phyloP scores from a whole-genome alignment of 1,139 yeast genomes.

The Debaryomyces sp. region DNA sequence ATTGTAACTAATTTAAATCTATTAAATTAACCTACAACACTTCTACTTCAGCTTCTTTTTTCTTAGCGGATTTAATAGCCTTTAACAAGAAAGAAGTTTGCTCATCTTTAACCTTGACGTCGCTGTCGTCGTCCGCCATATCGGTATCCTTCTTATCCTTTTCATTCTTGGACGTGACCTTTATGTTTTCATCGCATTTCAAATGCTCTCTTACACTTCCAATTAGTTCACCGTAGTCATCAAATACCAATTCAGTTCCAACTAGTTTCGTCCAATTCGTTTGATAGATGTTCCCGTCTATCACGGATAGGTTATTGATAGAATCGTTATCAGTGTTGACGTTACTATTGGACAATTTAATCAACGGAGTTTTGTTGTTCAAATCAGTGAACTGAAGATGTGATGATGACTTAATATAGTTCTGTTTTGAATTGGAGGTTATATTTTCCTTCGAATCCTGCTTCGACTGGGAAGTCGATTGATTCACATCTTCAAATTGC shows the following conservation, averaged over 20 bases:
- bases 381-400: slow-evolving; percentile 45
- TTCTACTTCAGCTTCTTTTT: slow-evolving; percentile 14
- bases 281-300: slow-evolving; percentile 58
- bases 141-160: slow-evolving; percentile 17
- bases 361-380: slow-evolving; percentile 35
- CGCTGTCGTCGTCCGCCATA: slow-evolving; percentile 18
- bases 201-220: slow-evolving; percentile 48
- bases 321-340: slow-evolving; percentile 14
- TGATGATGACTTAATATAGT: slow-evolving; percentile 43
- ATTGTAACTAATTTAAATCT: background rate
- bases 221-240: slow-evolving; percentile 57
- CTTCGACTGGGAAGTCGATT: slow-evolving; percentile 12
- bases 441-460: slow-evolving; percentile 6
- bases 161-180: slow-evolving; percentile 21
- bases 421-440: slow-evolving; percentile 11
- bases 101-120: slow-evolving; percentile 16
- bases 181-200: slow-evolving; percentile 31
- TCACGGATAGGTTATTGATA: slow-evolving; percentile 33
- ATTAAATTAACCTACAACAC: background rate
- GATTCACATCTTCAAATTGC: slow-evolving; percentile 10
- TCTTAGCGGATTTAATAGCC: slow-evolving; percentile 31
- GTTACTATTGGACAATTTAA: slow-evolving; percentile 41
- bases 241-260: slow-evolving; percentile 77
- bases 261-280: slow-evolving; percentile 79
- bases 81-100: slow-evolving; percentile 31